Evolutionary conservation across 257 asterid species (phyloP), one percentile per base, ranked within the genome.

Genomic region (Perilla frutescens): DNA sequence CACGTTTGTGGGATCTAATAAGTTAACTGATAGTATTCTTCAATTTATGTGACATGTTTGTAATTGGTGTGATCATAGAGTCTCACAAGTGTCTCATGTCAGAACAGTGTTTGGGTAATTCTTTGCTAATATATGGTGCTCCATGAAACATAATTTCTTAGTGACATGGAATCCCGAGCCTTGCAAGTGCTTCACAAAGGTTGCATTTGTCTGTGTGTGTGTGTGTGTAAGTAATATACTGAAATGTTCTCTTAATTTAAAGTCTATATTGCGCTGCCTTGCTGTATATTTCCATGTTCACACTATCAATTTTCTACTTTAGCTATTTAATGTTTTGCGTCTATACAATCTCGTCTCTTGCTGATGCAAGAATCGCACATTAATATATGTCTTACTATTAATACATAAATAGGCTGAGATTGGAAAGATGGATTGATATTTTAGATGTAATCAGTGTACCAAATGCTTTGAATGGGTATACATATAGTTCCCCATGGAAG

Each of bases 381-480:
- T 44, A 45, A 59, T 15, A 54, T 26, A 31, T 29, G 2, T 6
- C 6, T 39, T 67, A 59, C 75, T 47, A 63, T 39, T 53, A 6
- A 63, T 51, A 8, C 31, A 43, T 44, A 65, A 40, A 45, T 26
- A 26, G 65, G 56, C 65, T 73, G 59, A 41, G 12, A 29, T 62
- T 29, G n/a, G 60, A 37, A 36, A 49, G 53, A 14, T 62, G 62
- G 54, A 72, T 26, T 53, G 13, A 9, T 1, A 26, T 41, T n/a
- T 40, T n/a, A 63, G 20, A 5, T 74, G 40, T 14, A 43, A 43
- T 41, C 32, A n/a, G 59, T 51, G 39, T 41, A 58, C 62, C 45
- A 32, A 66, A 57, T 56, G 54, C 62, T 62, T 36, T 69, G 36
- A 63, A 64, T 68, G 58, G 34, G 9, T 74, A 20, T 49, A 5